These are phyloP conservation scores for Paraconiothyrium brasiliense DNA, from an alignment of 2,329 filamentous ascomycete species.

Conservation along the genomic window DNA sequence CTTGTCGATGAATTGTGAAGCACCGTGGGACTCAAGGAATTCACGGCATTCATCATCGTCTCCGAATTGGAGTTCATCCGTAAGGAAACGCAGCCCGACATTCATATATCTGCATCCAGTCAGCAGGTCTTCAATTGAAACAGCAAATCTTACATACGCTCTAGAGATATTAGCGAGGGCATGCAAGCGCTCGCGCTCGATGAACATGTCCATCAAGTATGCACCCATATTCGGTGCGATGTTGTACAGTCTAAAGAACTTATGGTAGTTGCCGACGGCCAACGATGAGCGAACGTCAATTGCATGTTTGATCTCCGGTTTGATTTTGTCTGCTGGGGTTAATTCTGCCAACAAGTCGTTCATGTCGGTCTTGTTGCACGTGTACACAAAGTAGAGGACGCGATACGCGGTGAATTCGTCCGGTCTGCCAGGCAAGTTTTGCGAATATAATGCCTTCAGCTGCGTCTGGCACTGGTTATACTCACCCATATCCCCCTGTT, in stretches of 20 bases:
- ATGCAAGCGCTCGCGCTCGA: slow-evolving; percentile 88
- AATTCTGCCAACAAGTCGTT: slow-evolving; percentile 99
- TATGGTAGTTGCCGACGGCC: slow-evolving; percentile 95
- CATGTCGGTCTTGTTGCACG: slow-evolving; percentile 96
- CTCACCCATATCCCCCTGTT: slow-evolving; percentile 99
- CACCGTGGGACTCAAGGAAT: slow-evolving; percentile 85
- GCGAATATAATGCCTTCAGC: slow-evolving; percentile 87
- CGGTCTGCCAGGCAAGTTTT: slow-evolving; percentile 86
- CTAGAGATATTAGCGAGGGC: slow-evolving; percentile 92
- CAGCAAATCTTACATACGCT: slow-evolving; percentile 72
- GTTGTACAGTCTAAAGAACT: slow-evolving; percentile 95
- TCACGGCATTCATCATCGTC: slow-evolving; percentile 89
- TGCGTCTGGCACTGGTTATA: slow-evolving; percentile 99
- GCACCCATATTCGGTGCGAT: slow-evolving; percentile 96
- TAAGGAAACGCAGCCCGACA: slow-evolving; percentile 88
- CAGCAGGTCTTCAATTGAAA: slow-evolving; percentile 53
- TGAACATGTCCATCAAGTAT: slow-evolving; percentile 99
- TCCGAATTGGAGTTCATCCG: slow-evolving; percentile 95
- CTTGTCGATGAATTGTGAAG: slow-evolving; percentile 79
- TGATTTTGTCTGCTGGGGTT: slow-evolving; percentile 94
- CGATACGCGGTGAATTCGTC: slow-evolving; percentile 99
- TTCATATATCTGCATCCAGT: slow-evolving; percentile 81
- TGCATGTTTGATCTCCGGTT: slow-evolving; percentile 85
- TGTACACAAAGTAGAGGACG: slow-evolving; percentile 99
- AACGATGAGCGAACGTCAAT: slow-evolving; percentile 89